Conservation (phyloP, 176 grass and related monocot species). For the Musa troglodytarum region DNA sequence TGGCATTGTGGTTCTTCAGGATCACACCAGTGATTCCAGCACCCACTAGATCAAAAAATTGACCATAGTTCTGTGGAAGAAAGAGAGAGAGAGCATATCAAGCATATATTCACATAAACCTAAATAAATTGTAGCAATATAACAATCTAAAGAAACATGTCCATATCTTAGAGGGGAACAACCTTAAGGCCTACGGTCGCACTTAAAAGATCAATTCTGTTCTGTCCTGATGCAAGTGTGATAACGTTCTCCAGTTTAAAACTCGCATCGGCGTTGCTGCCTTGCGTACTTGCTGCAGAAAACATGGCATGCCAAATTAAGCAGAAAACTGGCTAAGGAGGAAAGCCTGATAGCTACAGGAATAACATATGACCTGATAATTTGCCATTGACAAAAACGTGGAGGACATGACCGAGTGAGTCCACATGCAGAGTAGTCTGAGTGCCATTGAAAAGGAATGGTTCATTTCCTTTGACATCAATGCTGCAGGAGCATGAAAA, state of each 20-base stretch:
- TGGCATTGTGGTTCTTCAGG: constrained; percentile 47
- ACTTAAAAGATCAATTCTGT: constrained; percentile 94
- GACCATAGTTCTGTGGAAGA: constrained; percentile 68
- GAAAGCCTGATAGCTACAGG: background rate
- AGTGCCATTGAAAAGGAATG: constrained; percentile 56
- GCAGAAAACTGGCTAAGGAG: background rate
- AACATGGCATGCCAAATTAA: constrained; percentile 24
- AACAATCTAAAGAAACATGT: no score
- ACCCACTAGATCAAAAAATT: constrained; percentile 83
- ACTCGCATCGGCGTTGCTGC: constrained; percentile 39
- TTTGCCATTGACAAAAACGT: constrained; percentile 67
- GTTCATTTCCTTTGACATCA: constrained; percentile 45
- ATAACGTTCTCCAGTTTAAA: constrained; percentile 45
- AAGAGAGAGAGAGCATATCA: background rate
- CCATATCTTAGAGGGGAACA: constrained; percentile 5
- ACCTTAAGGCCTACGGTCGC: constrained; percentile 85
- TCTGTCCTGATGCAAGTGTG: constrained; percentile 59
- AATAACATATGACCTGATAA: constrained; percentile 43
- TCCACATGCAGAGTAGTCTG: constrained; percentile 70
- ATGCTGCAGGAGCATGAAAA: constrained; percentile 37
- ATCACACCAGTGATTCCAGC: constrained; percentile 86
- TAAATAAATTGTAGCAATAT: background rate
- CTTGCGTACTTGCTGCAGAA: constrained; percentile 46
- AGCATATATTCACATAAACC: background rate
- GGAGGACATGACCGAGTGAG: constrained; percentile 89